phyloP scores from a whole-genome alignment of 2,329 filamentous ascomycete species.

The Seiridium cupressi region DNA sequence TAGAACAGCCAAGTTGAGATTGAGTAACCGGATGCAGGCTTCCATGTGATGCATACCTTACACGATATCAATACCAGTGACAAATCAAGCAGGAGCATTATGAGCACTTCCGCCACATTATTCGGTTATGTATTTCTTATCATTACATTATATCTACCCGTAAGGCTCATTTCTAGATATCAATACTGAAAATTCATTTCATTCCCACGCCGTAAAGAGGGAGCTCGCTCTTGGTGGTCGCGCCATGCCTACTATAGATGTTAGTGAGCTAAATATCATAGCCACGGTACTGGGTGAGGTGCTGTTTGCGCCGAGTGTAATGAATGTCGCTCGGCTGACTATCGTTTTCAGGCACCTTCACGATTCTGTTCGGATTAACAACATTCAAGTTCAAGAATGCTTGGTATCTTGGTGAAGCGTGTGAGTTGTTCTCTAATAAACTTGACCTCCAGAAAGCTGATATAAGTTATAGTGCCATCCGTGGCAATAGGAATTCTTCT shows the following conservation, averaged over 20 bases:
- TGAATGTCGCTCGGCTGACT: not conserved
- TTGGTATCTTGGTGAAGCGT: conserved; percentile 54
- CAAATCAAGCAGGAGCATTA: too few relatives aligned
- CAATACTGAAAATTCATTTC: too few relatives aligned
- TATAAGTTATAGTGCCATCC: conserved; percentile 44
- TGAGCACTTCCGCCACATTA: too few relatives aligned
- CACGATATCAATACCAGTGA: too few relatives aligned
- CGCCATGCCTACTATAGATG: conserved; percentile 43
- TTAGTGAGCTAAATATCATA: conserved; percentile 54
- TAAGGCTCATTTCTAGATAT: too few relatives aligned
- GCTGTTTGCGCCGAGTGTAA: not conserved
- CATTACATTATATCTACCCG: too few relatives aligned
- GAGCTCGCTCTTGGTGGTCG: too few relatives aligned
- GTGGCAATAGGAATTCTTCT: conserved; percentile 52
- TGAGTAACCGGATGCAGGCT: too few relatives aligned
- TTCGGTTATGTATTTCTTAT: too few relatives aligned
- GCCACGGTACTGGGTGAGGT: conserved; percentile 41
- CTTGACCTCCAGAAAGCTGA: not conserved
- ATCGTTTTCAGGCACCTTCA: conserved; percentile 38
- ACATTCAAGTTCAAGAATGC: conserved; percentile 51
- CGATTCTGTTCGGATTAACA: conserved; percentile 45
- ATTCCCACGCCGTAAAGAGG: too few relatives aligned
- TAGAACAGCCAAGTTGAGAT: too few relatives aligned
- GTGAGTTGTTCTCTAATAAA: conserved; percentile 30
- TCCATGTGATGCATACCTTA: too few relatives aligned